Conservation (phyloP, 2,329 filamentous ascomycete species). For the Neopestalotiopsis clavispora region DNA sequence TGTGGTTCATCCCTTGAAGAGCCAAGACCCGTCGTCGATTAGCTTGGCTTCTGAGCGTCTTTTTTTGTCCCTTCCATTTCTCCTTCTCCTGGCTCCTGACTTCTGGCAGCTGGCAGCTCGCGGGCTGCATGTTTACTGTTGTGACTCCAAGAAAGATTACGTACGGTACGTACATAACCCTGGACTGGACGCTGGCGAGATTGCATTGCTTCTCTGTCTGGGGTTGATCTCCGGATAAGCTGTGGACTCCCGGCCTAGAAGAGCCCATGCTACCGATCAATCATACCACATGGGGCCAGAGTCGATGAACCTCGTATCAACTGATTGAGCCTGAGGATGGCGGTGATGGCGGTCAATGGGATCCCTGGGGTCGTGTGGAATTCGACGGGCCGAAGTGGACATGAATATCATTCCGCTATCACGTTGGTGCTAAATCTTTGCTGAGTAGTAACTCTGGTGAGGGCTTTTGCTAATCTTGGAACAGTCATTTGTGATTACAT, state of each 20-base stretch:
- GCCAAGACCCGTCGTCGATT: background rate
- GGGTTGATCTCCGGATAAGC: constrained; percentile 7
- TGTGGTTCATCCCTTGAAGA: background rate
- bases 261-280: constrained; percentile 1
- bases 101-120: background rate
- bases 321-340: background rate
- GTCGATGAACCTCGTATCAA: background rate
- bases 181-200: background rate
- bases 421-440: background rate
- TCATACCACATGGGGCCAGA: background rate
- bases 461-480: constrained; percentile 1
- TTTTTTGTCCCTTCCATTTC: background rate
- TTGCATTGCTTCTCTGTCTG: constrained; percentile 6
- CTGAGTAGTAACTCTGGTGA: background rate
- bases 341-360: background rate
- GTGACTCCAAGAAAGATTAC: background rate
- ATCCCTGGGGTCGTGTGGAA: background rate
- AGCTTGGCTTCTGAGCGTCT: background rate
- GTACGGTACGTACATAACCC: background rate
- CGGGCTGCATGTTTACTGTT: background rate
- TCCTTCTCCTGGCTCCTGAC: no score
- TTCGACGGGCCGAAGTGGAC: background rate
- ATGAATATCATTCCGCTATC: background rate
- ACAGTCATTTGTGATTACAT: background rate
- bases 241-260: constrained; percentile 4